phyloP scores from a whole-genome alignment of 164 flowering plant species.

The Amborella trichopoda region DNA sequence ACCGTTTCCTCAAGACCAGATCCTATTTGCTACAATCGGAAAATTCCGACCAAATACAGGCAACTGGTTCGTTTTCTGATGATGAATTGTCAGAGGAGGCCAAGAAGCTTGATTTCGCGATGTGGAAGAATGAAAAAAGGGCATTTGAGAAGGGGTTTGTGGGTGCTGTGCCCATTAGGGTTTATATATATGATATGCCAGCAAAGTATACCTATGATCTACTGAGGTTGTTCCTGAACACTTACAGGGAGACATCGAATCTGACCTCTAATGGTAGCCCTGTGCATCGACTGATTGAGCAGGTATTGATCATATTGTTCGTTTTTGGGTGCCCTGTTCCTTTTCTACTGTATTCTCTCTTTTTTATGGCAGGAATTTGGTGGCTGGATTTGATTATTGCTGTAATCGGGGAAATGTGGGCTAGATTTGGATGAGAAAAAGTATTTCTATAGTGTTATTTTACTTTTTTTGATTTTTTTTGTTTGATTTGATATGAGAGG shows the following conservation, averaged over 20 bases:
- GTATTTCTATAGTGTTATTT: no score
- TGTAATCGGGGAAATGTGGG: neutral
- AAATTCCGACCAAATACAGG: no score
- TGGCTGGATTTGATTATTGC: conserved; percentile 1
- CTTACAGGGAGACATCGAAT: conserved; percentile 70
- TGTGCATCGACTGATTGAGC: conserved; percentile 88
- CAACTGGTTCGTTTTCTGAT: conserved; percentile 12
- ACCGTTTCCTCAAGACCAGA: conserved; percentile 36
- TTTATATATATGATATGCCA: conserved; percentile 96
- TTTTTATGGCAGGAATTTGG: neutral
- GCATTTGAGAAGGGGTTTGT: conserved; percentile 23
- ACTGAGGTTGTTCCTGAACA: conserved; percentile 59
- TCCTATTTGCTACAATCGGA: conserved; percentile 9
- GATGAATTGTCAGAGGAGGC: conserved; percentile 14
- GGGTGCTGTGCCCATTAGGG: conserved; percentile 31
- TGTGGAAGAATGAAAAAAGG: conserved; percentile 35
- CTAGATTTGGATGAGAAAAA: no score
- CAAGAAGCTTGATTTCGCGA: conserved; percentile 32
- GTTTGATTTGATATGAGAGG: no score
- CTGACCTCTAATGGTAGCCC: conserved; percentile 98
- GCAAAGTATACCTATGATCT: conserved; percentile 79
- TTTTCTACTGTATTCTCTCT: no score
- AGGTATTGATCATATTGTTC: conserved; percentile 38
- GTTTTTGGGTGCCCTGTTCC: neutral
- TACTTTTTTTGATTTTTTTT: no score